Evolutionary conservation across 345 rosid species (phyloP).

Genomic region (Noccaea bulbosa): DNA sequence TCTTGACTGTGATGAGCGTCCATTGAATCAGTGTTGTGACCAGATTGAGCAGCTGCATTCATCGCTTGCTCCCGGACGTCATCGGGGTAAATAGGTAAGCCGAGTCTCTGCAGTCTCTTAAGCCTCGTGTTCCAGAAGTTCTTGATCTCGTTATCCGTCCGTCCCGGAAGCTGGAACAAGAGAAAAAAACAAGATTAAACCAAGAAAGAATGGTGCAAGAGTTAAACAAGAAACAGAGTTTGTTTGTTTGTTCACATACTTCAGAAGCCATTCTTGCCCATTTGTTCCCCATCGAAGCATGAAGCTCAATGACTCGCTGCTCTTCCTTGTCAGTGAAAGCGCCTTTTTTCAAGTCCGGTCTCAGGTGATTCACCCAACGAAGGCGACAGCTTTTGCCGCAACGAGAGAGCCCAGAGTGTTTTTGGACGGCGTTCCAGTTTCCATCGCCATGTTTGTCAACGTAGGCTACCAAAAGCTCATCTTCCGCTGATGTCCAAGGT

Average conservation of each 20-base stretch:
- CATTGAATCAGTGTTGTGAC: constrained; percentile 34
- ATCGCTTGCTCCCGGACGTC: constrained; percentile 49
- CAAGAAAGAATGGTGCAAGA: not conserved
- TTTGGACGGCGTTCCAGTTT: constrained; percentile 72
- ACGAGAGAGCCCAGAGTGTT: constrained; percentile 59
- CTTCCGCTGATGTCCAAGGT: constrained; percentile 66
- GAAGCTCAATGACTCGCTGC: constrained; percentile 54
- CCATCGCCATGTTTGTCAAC: constrained; percentile 68
- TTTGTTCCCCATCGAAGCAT: constrained; percentile 59
- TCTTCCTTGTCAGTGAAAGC: constrained; percentile 58
- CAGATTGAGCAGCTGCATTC: constrained; percentile 47
- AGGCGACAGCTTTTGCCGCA: constrained; percentile 74
- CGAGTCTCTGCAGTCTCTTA: constrained; percentile 61
- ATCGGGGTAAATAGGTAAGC: constrained; percentile 66
- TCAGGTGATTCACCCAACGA: constrained; percentile 72
- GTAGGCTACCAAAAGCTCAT: constrained; percentile 53
- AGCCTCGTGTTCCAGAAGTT: constrained; percentile 72
- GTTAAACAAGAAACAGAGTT: not conserved
- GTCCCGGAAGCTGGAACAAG: constrained; percentile 59
- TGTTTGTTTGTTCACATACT: constrained; percentile 35
- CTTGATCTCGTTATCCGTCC: constrained; percentile 82
- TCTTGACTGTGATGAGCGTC: constrained; percentile 46
- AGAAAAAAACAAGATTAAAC: not conserved
- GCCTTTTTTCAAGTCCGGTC: constrained; percentile 64
- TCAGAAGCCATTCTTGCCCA: constrained; percentile 66